phyloP scores from a whole-genome alignment of 1,284 basidiomycete genomes.

The Schizopora paradoxa region DNA sequence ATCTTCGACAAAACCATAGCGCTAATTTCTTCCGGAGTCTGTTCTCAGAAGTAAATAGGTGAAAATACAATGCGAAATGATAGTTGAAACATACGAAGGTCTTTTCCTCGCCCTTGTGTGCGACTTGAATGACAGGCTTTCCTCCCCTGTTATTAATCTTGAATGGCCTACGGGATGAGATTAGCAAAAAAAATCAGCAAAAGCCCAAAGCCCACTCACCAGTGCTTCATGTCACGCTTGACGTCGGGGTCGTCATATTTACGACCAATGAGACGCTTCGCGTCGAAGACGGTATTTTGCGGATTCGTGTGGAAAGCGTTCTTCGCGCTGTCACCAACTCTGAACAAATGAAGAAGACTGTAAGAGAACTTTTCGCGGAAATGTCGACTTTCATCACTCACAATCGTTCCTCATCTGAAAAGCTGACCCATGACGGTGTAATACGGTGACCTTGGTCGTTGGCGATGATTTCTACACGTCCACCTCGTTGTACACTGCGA shows the following conservation, averaged over 20 bases:
- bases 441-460: conserved; percentile 98
- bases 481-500: conserved; percentile 81
- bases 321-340: conserved; percentile 76
- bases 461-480: conserved; percentile 93
- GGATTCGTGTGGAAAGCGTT: conserved; percentile 84
- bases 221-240: conserved; percentile 81
- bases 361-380: background rate
- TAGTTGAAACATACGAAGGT: conserved; percentile 60
- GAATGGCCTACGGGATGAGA: conserved; percentile 64
- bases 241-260: conserved; percentile 78
- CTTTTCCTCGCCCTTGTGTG: conserved; percentile 82
- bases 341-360: conserved; percentile 23
- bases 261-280: conserved; percentile 94
- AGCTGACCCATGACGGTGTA: conserved; percentile 92
- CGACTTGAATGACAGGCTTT: conserved; percentile 84
- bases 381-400: conserved; percentile 39
- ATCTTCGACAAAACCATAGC: conserved; percentile 97
- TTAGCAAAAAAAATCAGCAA: background rate
- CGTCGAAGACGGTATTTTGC: conserved; percentile 94
- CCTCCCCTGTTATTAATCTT: conserved; percentile 72
- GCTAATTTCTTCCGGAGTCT: conserved; percentile 85
- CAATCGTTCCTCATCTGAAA: conserved; percentile 90
- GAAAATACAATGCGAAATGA: background rate
- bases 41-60: conserved; percentile 10
- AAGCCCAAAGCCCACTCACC: conserved; percentile 39